Evolutionary conservation across 2,329 filamentous ascomycete species (phyloP).

Genomic region (Calonectria pteridis): DNA sequence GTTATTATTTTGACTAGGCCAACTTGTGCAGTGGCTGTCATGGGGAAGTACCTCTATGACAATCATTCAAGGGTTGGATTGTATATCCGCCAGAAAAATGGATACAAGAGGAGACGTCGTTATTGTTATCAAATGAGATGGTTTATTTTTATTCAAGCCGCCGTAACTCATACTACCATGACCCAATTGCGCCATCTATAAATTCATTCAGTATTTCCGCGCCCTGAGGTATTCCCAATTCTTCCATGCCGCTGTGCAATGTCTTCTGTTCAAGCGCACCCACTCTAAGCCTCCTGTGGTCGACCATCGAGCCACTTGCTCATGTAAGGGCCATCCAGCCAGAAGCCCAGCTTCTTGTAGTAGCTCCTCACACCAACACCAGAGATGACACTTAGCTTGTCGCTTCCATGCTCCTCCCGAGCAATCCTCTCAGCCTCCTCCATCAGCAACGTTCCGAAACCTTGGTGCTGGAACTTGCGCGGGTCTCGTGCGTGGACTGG

Average conservation of each 20-base stretch:
- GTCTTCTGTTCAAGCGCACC: not conserved
- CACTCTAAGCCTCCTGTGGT: constrained; percentile 35
- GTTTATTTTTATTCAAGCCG: constrained; percentile 11
- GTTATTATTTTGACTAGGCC: too few species aligned
- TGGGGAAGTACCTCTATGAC: too few species aligned
- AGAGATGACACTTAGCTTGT: constrained; percentile 97
- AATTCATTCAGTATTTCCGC: constrained; percentile 30
- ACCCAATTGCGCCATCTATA: constrained; percentile 39
- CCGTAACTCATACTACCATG: constrained; percentile 29
- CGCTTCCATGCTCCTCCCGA: constrained; percentile 90
- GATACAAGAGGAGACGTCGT: not conserved
- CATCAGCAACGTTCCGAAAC: constrained; percentile 96
- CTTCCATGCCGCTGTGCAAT: not conserved
- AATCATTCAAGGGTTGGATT: too few species aligned
- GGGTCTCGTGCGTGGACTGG: constrained; percentile 96
- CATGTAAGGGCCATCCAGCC: constrained; percentile 91
- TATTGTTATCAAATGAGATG: not conserved
- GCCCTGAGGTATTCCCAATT: constrained; percentile 33
- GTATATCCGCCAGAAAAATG: not conserved
- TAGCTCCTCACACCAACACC: constrained; percentile 96
- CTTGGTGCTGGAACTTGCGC: constrained; percentile 98
- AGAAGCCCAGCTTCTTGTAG: constrained; percentile 93
- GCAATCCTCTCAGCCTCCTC: constrained; percentile 98
- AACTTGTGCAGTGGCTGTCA: too few species aligned
- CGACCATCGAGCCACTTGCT: constrained; percentile 72